Evolutionary conservation across 2,329 filamentous ascomycete genomes (phyloP).

Genomic region (Cordyceps militaris): DNA sequence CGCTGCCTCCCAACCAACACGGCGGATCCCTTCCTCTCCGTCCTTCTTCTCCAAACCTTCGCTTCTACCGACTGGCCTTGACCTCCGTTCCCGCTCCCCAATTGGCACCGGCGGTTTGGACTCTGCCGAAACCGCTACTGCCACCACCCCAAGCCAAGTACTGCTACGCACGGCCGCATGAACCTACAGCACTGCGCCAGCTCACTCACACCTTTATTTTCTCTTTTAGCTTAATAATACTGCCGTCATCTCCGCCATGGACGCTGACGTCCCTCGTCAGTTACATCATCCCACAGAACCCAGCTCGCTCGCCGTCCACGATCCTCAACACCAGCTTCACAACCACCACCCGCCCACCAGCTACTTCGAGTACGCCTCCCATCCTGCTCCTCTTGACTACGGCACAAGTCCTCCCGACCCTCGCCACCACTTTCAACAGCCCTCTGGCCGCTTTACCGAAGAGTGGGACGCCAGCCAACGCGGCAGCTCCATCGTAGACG

Average conservation of each 20-base stretch:
- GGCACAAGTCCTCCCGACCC: background rate
- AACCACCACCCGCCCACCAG: constrained; percentile 4
- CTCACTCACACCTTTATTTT: background rate
- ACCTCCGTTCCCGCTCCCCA: constrained; percentile 4
- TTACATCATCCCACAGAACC: constrained; percentile 3
- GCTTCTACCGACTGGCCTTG: background rate
- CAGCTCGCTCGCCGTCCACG: background rate
- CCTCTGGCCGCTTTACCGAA: constrained; percentile 54
- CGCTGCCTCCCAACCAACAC: too few species aligned
- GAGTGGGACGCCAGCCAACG: constrained; percentile 65
- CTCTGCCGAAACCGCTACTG: constrained; percentile 5
- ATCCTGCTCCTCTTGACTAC: background rate
- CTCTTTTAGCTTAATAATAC: constrained; percentile 5
- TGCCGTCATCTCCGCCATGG: constrained; percentile 6
- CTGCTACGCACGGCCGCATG: background rate
- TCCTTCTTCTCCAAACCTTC: constrained; percentile 1
- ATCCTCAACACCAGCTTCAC: constrained; percentile 1
- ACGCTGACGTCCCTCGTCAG: constrained; percentile 2
- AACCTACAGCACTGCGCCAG: background rate
- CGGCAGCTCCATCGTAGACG: constrained; percentile 56
- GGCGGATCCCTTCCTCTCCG: background rate
- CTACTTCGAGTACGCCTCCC: background rate
- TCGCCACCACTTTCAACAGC: background rate
- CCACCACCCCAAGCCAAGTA: background rate
- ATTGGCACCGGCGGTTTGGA: background rate